Evolutionary conservation across 768 basidiomycete genomes (phyloP).

Genomic region (Boletus pseudo-olivaceus): DNA sequence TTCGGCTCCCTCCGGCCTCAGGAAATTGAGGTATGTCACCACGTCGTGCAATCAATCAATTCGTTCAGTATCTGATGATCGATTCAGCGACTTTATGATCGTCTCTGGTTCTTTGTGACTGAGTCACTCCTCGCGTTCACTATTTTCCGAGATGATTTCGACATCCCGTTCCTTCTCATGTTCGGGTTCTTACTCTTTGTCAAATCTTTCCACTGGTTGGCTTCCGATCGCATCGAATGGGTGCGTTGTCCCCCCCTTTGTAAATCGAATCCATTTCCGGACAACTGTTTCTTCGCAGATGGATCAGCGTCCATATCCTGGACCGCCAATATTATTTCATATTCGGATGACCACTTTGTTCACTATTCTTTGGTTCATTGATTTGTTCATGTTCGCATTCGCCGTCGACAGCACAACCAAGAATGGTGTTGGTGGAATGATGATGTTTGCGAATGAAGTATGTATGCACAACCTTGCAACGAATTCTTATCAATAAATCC

Average conservation of each 20-base stretch:
- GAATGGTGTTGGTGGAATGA: slow-evolving; percentile 84
- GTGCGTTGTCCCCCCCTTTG: slow-evolving; percentile 42
- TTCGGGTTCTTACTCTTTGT: slow-evolving; percentile 93
- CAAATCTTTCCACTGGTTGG: slow-evolving; percentile 98
- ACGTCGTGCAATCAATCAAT: background rate
- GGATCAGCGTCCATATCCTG: slow-evolving; percentile 92
- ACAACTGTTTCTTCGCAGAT: slow-evolving; percentile 55
- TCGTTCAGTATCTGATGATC: background rate
- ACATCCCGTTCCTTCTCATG: slow-evolving; percentile 88
- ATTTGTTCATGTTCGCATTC: slow-evolving; percentile 73
- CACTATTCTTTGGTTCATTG: slow-evolving; percentile 66
- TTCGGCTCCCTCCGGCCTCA: slow-evolving; percentile 84
- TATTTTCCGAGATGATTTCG: slow-evolving; percentile 95
- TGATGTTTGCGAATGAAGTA: slow-evolving; percentile 94
- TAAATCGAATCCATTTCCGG: background rate
- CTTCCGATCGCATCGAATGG: slow-evolving; percentile 94
- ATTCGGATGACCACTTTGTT: slow-evolving; percentile 76
- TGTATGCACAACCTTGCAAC: slow-evolving; percentile 22
- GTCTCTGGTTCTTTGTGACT: slow-evolving; percentile 96
- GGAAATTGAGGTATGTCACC: slow-evolving; percentile 78
- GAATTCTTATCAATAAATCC: slow-evolving; percentile 11
- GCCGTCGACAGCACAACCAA: slow-evolving; percentile 77
- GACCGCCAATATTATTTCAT: slow-evolving; percentile 81
- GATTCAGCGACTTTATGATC: slow-evolving; percentile 87
- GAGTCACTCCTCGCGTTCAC: slow-evolving; percentile 95